These are phyloP conservation scores for Sphagnurus paluster DNA, from an alignment of 1,284 basidiomycete species.

Conservation along the genomic window DNA sequence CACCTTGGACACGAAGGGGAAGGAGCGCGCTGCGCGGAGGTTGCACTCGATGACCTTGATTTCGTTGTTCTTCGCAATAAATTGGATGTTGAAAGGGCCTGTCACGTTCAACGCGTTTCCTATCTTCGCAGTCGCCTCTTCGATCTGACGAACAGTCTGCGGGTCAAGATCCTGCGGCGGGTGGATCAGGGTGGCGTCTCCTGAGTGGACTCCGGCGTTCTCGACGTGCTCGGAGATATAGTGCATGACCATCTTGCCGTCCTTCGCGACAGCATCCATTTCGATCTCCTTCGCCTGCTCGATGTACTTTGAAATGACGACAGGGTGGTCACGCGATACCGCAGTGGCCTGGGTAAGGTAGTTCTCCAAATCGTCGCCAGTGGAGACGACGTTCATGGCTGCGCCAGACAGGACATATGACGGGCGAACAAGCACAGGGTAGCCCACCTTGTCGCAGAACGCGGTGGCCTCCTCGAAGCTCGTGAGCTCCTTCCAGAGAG, in stretches of 20 bases:
- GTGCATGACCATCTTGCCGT: slow-evolving; percentile 98
- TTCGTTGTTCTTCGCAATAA: slow-evolving; percentile 99
- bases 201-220: slow-evolving; percentile 97
- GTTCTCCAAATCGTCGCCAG: slow-evolving; percentile 85
- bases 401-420: slow-evolving; percentile 98
- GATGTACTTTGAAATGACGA: slow-evolving; percentile 99
- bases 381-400: slow-evolving; percentile 99
- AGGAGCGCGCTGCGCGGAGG: slow-evolving; percentile 94
- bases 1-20: slow-evolving; percentile 99
- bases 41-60: slow-evolving; percentile 99
- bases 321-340: slow-evolving; percentile 96
- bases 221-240: slow-evolving; percentile 99
- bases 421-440: slow-evolving; percentile 94
- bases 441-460: slow-evolving; percentile 92
- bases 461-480: slow-evolving; percentile 85
- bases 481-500: slow-evolving; percentile 95
- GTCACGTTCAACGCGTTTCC: slow-evolving; percentile 98
- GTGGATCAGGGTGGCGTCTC: slow-evolving; percentile 96
- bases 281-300: slow-evolving; percentile 99
- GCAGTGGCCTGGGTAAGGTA: slow-evolving; percentile 96
- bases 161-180: slow-evolving; percentile 98
- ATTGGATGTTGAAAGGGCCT: slow-evolving; percentile 99
- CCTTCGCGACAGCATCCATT: slow-evolving; percentile 98
- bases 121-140: slow-evolving; percentile 96
- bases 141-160: slow-evolving; percentile 93